A percentile compares a stretch with the other conserved stretches of the same genome.
Conservation (phyloP, 2,329 filamentous ascomycete genomes). For the Fusarium oxysporum region DNA sequence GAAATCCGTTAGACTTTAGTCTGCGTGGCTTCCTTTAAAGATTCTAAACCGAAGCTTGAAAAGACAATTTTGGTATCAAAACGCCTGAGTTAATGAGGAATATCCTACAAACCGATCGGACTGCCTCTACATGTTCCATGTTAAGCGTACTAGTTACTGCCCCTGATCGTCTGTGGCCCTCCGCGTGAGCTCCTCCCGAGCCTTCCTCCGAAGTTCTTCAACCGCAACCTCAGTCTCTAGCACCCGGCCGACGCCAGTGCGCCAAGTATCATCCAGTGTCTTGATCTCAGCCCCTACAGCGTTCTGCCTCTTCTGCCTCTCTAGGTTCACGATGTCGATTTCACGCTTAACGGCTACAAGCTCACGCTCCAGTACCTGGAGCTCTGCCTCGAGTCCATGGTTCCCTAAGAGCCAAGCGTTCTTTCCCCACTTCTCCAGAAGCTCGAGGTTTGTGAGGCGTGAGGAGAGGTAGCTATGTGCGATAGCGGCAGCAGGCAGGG, state of each 20-base stretch:
- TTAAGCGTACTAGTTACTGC: background rate
- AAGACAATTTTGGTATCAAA: constrained; percentile 26
- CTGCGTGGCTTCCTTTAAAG: background rate
- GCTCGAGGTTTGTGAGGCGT: constrained; percentile 68
- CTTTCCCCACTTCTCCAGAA: constrained; percentile 86
- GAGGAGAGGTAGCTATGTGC: constrained; percentile 63
- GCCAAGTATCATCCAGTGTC: constrained; percentile 82
- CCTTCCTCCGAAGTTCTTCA: constrained; percentile 75
- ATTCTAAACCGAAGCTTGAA: background rate
- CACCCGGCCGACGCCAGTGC: constrained; percentile 78
- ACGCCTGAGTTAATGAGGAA: constrained; percentile 13
- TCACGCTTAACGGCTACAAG: constrained; percentile 74
- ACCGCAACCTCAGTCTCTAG: constrained; percentile 89
- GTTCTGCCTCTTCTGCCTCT: constrained; percentile 77
- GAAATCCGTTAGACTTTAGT: background rate
- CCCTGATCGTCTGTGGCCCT: constrained; percentile 24
- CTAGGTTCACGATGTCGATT: constrained; percentile 78
- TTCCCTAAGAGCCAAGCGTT: constrained; percentile 94
- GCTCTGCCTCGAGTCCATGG: constrained; percentile 78
- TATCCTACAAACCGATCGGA: background rate
- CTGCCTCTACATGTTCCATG: background rate
- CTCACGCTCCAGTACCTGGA: constrained; percentile 76
- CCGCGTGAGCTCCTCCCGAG: constrained; percentile 70
- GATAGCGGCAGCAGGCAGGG: constrained; percentile 67
- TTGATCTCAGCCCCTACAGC: constrained; percentile 78